Base-by-base conservation (phyloP, 73 alveolate genomes). In the Breviolum minutum region DNA sequence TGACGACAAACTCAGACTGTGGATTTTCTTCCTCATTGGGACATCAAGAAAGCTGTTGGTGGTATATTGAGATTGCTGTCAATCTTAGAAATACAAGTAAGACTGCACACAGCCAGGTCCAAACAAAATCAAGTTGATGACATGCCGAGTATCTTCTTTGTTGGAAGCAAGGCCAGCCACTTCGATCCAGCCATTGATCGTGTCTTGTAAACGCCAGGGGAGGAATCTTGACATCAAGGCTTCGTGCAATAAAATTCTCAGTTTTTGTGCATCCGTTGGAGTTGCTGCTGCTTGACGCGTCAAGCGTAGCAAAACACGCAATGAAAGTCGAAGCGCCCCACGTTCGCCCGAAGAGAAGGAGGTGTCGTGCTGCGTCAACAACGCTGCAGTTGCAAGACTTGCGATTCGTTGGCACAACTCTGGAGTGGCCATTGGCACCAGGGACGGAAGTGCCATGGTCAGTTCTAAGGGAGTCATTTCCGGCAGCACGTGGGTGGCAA, bases 161-260 rank as follows among this genome's bases (percentile, higher is more conserved):
- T 48, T 80, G 30, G 69, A 68, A 30, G 73, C 40, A 19, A 48
- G 73, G 24, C 69, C 73, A 26, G 91, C 91, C 71, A 82, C 54
- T 61, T 88, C 68, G 22, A 88, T 82, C 95, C 95, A 88, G 16
- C 95, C 95, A 63, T 88, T 84, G 26, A 88, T 48, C 22, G 95
- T 70, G 54, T 88, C 95, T 66, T 68, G 95, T 27, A 88, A 60
- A n/a, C 95, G 95, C 95, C 76, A 60, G 68, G 95, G 95, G 19
- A 64, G 77, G 85, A 66, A 88, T 30, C 95, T 40, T 11, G 95
- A 88, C 95, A 88, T 88, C 95, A 88, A 30, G 6, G 95, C 84
- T 60, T 88, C 83, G 8, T 88, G 95, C 95, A 88, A 48, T 69
- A 88, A 14, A 14, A 17, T 7, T 16, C 69, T 68, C 40, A 88